phyloP scores from a whole-genome alignment of 2,329 filamentous ascomycete genomes.

The Penicillium sclerotigenum region DNA sequence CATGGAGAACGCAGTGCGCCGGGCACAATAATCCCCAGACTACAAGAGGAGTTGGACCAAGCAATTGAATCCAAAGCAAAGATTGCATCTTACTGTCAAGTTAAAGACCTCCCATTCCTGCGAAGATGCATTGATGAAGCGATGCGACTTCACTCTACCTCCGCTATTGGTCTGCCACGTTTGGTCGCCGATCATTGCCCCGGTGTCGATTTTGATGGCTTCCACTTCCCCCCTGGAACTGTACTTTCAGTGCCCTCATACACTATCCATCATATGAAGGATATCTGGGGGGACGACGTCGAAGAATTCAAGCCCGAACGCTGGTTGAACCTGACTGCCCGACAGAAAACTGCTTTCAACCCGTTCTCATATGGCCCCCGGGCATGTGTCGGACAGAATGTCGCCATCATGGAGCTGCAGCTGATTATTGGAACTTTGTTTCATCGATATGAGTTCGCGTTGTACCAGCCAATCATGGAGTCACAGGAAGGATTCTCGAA shows the following conservation, averaged over 20 bases:
- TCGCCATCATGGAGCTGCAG: slow-evolving; percentile 43
- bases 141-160: slow-evolving; percentile 32
- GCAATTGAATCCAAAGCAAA: slow-evolving; percentile 14
- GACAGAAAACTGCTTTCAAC: slow-evolving; percentile 38
- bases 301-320: slow-evolving; percentile 41
- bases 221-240: slow-evolving; percentile 28
- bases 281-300: slow-evolving; percentile 43
- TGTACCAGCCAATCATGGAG: slow-evolving; percentile 17
- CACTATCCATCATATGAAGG: slow-evolving; percentile 41
- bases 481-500: slow-evolving; percentile 25
- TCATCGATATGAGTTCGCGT: slow-evolving; percentile 19
- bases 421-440: slow-evolving; percentile 36
- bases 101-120: slow-evolving; percentile 29
- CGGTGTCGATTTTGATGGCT: slow-evolving; percentile 14
- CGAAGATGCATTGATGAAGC: slow-evolving; percentile 32
- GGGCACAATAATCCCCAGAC: slow-evolving; percentile 12
- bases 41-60: slow-evolving; percentile 23
- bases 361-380: slow-evolving; percentile 44
- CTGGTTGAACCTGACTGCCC: slow-evolving; percentile 27
- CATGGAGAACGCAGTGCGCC: slow-evolving; percentile 24
- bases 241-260: slow-evolving; percentile 43
- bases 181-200: slow-evolving; percentile 24
- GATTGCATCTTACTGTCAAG: slow-evolving; percentile 17
- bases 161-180: slow-evolving; percentile 21
- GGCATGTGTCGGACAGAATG: slow-evolving; percentile 44